Percentiles rank a stretch among this genome's conserved stretches.
Evolutionary conservation across 306 rosid species (phyloP).

Genomic region (Vicia villosa): DNA sequence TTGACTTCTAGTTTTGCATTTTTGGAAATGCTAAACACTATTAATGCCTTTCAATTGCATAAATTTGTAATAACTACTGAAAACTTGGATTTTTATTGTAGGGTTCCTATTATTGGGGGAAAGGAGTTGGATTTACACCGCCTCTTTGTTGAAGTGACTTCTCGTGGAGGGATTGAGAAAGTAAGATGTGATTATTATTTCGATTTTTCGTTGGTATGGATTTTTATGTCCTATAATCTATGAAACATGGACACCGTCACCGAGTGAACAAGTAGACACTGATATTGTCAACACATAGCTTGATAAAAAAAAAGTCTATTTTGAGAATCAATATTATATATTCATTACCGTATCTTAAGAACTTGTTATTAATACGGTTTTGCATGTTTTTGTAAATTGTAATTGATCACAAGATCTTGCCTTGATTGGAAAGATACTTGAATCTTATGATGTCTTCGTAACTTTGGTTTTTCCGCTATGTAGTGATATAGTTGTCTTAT

Average conservation of each 20-base stretch:
- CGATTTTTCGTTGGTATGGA: neutral
- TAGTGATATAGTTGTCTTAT: slow-evolving; percentile 21
- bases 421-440: neutral
- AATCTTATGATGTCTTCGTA: too few relatives aligned
- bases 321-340: neutral
- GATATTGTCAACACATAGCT: neutral
- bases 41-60: neutral
- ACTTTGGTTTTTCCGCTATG: slow-evolving; percentile 3
- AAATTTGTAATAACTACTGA: neutral
- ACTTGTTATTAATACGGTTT: neutral
- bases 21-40: neutral
- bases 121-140: slow-evolving; percentile 74
- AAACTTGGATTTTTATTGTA: slow-evolving; percentile 31
- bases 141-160: slow-evolving; percentile 80
- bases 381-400: slow-evolving; percentile 7
- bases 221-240: neutral
- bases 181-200: slow-evolving; percentile 40
- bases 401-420: slow-evolving; percentile 25
- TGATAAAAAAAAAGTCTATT: neutral
- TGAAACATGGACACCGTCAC: neutral
- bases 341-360: neutral
- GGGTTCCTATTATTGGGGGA: slow-evolving; percentile 90
- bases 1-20: slow-evolving; percentile 35
- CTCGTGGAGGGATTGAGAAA: slow-evolving; percentile 89
- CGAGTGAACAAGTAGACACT: neutral